A percentile compares a stretch with the other conserved stretches of the same genome.
These are phyloP conservation scores for Smittium culicis DNA, from an alignment of 371 early-diverging fungal genomes.

Conservation along the genomic window DNA sequence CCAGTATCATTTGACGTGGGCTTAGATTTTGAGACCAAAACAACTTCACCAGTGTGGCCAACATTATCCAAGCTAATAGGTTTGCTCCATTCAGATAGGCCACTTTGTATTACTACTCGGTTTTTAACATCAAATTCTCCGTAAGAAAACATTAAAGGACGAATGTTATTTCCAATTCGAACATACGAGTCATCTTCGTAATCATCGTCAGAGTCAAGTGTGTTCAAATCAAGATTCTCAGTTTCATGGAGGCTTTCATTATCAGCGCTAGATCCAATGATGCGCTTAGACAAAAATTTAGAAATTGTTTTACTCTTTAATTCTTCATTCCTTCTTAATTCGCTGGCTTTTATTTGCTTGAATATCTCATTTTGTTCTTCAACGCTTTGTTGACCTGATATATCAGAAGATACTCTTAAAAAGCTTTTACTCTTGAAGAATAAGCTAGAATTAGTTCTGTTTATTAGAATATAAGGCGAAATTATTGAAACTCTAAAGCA, in stretches of 20 bases:
- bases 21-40: conserved; percentile 38
- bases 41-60: conserved; percentile 68
- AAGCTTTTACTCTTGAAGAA: conserved; percentile 60
- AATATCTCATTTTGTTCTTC: conserved; percentile 8
- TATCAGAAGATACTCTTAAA: conserved; percentile 53
- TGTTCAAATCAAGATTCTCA: neutral
- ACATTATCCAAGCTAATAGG: conserved; percentile 91
- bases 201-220: neutral
- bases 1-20: conserved; percentile 14
- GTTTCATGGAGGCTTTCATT: neutral
- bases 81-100: conserved; percentile 77
- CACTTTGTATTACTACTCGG: conserved; percentile 61
- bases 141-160: conserved; percentile 91
- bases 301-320: conserved; percentile 6
- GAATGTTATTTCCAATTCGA: conserved; percentile 14
- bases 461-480: conserved; percentile 67
- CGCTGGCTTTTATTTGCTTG: neutral
- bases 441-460: conserved; percentile 77
- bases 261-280: neutral
- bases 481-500: conserved; percentile 38
- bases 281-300: neutral
- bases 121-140: conserved; percentile 66
- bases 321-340: neutral
- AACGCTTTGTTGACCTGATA: conserved; percentile 44
- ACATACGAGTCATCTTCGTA: neutral